Percentiles rank a stretch among this genome's conserved stretches.
Evolutionary conservation across 169 alveolate species (phyloP).

Genomic region (Eimeria falciformis): DNA sequence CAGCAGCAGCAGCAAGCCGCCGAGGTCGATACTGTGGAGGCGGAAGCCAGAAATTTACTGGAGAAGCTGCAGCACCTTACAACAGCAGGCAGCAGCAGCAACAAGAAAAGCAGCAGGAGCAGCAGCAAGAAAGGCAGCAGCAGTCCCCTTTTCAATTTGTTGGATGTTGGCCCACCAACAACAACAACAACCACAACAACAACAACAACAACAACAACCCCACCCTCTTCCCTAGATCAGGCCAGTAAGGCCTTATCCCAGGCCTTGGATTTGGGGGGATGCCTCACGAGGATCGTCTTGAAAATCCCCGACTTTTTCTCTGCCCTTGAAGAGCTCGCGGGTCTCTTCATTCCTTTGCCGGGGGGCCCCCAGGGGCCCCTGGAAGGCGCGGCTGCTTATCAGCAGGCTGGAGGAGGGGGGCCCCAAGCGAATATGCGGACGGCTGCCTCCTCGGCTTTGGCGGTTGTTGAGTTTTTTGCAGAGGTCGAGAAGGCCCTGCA

Average conservation of each 20-base stretch:
- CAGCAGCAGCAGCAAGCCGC: background rate
- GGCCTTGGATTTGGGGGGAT: background rate
- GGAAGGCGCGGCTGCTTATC: background rate
- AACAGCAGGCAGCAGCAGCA: background rate
- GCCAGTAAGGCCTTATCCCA: background rate
- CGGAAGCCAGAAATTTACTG: background rate
- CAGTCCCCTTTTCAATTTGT: background rate
- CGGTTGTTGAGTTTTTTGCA: conserved; percentile 10
- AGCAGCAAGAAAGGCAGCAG: background rate
- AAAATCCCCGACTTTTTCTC: background rate
- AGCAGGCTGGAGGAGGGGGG: background rate
- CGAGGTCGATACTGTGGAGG: background rate
- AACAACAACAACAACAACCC: background rate
- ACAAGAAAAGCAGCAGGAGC: background rate
- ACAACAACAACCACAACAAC: background rate
- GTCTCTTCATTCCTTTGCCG: background rate
- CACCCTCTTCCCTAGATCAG: background rate
- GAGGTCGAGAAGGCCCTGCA: background rate
- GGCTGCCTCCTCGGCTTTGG: background rate
- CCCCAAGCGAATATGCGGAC: background rate
- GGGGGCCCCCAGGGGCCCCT: conserved; percentile 10
- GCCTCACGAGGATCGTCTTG: background rate
- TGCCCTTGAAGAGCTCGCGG: background rate
- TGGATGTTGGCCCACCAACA: background rate
- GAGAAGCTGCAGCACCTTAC: background rate